Conservation (phyloP, 495 filamentous ascomycete species). For the Talaromyces proteolyticus region DNA sequence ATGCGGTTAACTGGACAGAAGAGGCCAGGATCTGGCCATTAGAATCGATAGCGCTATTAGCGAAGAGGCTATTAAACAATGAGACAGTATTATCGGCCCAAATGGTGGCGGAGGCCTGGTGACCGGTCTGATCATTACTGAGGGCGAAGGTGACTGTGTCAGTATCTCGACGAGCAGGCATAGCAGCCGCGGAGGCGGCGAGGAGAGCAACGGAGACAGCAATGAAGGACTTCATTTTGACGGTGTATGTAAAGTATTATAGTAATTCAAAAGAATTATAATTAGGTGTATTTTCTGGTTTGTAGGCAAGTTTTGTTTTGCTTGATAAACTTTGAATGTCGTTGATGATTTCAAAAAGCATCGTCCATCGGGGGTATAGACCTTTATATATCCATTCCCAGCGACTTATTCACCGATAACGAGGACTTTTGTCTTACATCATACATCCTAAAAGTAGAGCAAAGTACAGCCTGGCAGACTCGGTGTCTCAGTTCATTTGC, state of each 20-base stretch:
- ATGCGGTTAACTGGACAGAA: constrained; percentile 14
- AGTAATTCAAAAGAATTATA: not conserved
- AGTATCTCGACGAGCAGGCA: constrained; percentile 10
- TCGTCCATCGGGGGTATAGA: not conserved
- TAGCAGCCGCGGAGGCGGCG: constrained; percentile 10
- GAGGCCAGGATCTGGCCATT: constrained; percentile 13
- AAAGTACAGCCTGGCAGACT: not conserved
- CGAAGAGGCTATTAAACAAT: constrained; percentile 14
- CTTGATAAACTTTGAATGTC: not conserved
- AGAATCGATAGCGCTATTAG: constrained; percentile 12
- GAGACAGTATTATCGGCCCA: constrained; percentile 8
- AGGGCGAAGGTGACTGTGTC: constrained; percentile 13
- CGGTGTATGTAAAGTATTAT: not conserved
- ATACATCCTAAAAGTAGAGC: not conserved
- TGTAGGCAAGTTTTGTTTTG: not conserved
- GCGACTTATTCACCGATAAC: not conserved
- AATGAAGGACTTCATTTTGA: constrained; percentile 20
- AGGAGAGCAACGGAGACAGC: constrained; percentile 11
- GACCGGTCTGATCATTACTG: constrained; percentile 19
- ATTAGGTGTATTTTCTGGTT: no score
- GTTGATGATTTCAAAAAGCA: not conserved
- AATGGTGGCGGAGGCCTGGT: constrained; percentile 12
- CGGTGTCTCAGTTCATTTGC: not conserved
- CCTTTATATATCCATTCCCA: not conserved
- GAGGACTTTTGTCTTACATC: not conserved